Conservation (phyloP, 495 filamentous ascomycete genomes). For the Xylaria flabelliformis region DNA sequence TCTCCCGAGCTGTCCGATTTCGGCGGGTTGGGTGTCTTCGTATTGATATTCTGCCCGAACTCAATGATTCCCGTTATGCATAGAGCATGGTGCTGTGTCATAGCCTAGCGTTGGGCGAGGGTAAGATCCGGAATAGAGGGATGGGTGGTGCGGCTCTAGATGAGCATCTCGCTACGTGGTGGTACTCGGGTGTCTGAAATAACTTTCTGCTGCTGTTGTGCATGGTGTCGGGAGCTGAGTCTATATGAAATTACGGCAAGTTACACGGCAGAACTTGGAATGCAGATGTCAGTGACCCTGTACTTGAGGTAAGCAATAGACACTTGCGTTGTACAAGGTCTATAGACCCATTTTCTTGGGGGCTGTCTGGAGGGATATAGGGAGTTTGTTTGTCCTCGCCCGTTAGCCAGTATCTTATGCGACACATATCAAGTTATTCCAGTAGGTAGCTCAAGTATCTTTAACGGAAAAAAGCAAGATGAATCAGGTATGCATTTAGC, state of each 20-base stretch:
- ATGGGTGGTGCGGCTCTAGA: neutral
- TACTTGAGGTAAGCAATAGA: too few species aligned
- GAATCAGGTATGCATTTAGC: neutral
- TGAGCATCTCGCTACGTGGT: neutral
- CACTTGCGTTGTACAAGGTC: too few species aligned
- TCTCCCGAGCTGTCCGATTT: neutral
- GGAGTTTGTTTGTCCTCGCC: too few species aligned
- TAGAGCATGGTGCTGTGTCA: neutral
- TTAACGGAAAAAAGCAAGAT: neutral
- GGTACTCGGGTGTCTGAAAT: neutral
- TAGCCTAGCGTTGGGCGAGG: neutral
- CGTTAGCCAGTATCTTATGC: too few species aligned
- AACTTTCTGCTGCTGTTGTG: neutral
- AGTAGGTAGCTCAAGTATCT: neutral
- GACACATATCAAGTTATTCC: neutral
- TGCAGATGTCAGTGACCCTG: too few species aligned
- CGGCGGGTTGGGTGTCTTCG: neutral
- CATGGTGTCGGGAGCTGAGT: neutral
- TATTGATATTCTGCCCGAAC: neutral
- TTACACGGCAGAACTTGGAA: neutral
- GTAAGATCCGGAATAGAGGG: neutral
- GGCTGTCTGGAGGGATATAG: too few species aligned
- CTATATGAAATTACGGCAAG: neutral
- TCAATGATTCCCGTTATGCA: neutral
- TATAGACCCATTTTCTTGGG: too few species aligned